These are phyloP conservation scores for Russula olivacea DNA, from an alignment of 768 basidiomycete genomes.

Conservation along the genomic window DNA sequence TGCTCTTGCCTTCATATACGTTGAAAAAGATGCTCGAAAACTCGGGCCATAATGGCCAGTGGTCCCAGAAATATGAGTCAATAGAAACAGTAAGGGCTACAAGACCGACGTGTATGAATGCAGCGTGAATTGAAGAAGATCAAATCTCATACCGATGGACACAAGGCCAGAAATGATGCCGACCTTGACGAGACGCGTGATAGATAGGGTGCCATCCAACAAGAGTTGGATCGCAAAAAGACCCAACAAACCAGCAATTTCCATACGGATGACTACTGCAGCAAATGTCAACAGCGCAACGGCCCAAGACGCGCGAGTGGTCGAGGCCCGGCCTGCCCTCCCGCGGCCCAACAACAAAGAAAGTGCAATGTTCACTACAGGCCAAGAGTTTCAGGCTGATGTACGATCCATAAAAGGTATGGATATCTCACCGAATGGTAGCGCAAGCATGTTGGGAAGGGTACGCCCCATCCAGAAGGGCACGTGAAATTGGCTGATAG, in stretches of 20 bases:
- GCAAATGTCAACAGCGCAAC: slow-evolving; percentile 61
- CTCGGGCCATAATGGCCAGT: slow-evolving; percentile 80
- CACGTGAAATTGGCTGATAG: slow-evolving; percentile 81
- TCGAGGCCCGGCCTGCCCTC: slow-evolving; percentile 32
- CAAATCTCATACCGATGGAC: slow-evolving; percentile 45
- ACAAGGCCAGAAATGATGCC: slow-evolving; percentile 44
- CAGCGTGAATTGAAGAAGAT: neutral
- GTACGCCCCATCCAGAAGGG: slow-evolving; percentile 93
- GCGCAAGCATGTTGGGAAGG: slow-evolving; percentile 89
- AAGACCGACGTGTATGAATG: neutral
- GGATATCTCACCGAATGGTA: slow-evolving; percentile 58
- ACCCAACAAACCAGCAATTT: slow-evolving; percentile 62
- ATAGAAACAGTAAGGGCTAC: slow-evolving; percentile 55
- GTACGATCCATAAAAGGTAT: neutral
- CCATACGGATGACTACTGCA: slow-evolving; percentile 71
- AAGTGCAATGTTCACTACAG: slow-evolving; percentile 52
- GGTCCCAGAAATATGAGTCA: slow-evolving; percentile 85
- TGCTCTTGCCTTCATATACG: slow-evolving; percentile 75
- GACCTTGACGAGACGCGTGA: slow-evolving; percentile 42
- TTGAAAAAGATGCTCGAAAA: slow-evolving; percentile 76
- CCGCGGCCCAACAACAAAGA: slow-evolving; percentile 43
- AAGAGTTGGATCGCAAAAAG: slow-evolving; percentile 56
- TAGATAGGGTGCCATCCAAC: slow-evolving; percentile 36
- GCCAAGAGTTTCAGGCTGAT: neutral
- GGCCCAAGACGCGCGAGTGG: slow-evolving; percentile 38